Evolutionary conservation across 2,329 filamentous ascomycete species (phyloP), one percentile per base, ranked within the genome.

Genomic region (Phyllosticta citriasiana): DNA sequence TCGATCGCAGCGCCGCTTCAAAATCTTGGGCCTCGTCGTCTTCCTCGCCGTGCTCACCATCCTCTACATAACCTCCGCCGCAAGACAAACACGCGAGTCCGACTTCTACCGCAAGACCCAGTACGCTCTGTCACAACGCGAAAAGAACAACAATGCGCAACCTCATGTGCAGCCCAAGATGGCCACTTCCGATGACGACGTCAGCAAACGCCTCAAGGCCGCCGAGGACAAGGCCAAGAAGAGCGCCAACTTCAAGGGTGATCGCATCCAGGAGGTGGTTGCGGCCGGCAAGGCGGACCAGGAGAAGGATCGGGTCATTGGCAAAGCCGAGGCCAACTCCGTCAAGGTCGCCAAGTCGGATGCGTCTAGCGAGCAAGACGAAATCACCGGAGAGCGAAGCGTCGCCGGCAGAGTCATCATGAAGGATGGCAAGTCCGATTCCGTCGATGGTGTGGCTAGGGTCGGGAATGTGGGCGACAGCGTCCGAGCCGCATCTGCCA

Each of bases 141-240:
- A 72, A 55, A 71, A 70, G 58, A 66, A 67, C 47, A 67, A 68
- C 30, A 60, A 57, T 55, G 77, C 76, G 47, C 40, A 47, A 47
- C 40, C 40, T 47, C 40, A 47, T 19, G 40, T n/a, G 16, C 40
- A 47, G n/a, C 40, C 40, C 6, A 47, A 47, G n/a, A 47, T 47
- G 40, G 67, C 66, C 51, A 66, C 68, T n/a, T 80, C 72, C 75
- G 60, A 74, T 81, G 63, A 80, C 78, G 80, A 77, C 79, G 64
- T 75, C n/a, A 68, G 69, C n/a, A 79, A 83, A 61, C 80, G 87
- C 14, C 78, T 91, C 62, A 84, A 84, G 71, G 84, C 86, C 56
- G 86, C 89, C 10, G 87, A 87, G 71, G 80, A 86, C 51, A 81
- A 84, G 63, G 87, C 84, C 30, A 89, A 88, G 75, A 84, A 86